Conservation (phyloP, 352 stramenopile genomes). For the Phytophthora chlamydospora region DNA sequence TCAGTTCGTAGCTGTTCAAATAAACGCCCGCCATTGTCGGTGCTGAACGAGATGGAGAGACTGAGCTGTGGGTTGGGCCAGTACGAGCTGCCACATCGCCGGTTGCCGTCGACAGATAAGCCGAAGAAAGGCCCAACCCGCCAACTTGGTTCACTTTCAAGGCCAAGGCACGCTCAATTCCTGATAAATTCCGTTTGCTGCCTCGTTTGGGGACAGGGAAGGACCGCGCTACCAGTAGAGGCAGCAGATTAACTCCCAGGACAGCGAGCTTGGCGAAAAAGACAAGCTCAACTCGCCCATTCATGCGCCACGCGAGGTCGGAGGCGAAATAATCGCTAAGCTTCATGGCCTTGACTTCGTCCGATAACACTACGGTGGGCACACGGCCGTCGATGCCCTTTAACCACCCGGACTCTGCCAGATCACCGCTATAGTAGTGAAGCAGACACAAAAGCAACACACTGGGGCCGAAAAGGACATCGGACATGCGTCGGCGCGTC, state of each 20-base stretch:
- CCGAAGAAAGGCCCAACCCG: conserved; percentile 23
- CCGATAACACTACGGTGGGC: conserved; percentile 28
- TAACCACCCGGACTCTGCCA: conserved; percentile 19
- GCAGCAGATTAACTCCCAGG: conserved; percentile 34
- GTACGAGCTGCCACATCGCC: neutral
- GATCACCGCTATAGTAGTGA: conserved; percentile 10
- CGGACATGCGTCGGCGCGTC: conserved; percentile 11
- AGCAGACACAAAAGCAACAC: conserved; percentile 9
- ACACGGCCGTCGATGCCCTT: conserved; percentile 32
- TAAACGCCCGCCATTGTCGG: neutral
- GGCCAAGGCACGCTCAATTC: conserved; percentile 37
- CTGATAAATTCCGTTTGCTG: neutral
- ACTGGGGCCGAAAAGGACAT: conserved; percentile 13
- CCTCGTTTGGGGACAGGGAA: conserved; percentile 9
- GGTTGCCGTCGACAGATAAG: neutral
- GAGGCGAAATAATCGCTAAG: conserved; percentile 32
- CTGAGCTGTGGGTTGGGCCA: neutral
- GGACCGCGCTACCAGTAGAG: conserved; percentile 25
- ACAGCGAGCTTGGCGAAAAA: conserved; percentile 38
- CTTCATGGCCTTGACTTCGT: conserved; percentile 31
- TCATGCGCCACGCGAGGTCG: conserved; percentile 33
- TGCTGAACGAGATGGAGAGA: neutral
- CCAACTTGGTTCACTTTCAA: conserved; percentile 31
- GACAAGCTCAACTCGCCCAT: conserved; percentile 34
- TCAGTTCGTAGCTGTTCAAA: conserved; percentile 32